Conservation (phyloP, 2,329 filamentous ascomycete genomes). For the Scedosporium boydii region DNA sequence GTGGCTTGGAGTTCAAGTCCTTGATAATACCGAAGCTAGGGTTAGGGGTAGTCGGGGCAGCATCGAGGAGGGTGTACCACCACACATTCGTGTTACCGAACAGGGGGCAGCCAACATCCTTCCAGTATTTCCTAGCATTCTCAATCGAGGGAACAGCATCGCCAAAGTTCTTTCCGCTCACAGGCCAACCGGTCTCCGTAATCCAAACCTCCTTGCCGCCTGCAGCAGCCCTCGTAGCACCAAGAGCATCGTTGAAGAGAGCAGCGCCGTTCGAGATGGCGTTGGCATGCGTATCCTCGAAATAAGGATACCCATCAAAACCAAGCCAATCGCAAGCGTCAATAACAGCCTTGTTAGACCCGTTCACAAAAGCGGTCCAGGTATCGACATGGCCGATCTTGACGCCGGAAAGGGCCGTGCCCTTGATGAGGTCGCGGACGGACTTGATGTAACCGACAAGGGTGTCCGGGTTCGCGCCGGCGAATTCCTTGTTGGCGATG, state of each 20-base stretch:
- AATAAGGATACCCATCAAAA: slow-evolving; percentile 81
- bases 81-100: slow-evolving; percentile 58
- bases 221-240: slow-evolving; percentile 46
- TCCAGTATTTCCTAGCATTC: slow-evolving; percentile 76
- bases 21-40: slow-evolving; percentile 63
- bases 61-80: slow-evolving; percentile 72
- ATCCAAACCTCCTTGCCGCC: slow-evolving; percentile 70
- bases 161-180: slow-evolving; percentile 55
- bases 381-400: slow-evolving; percentile 81
- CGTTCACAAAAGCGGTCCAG: slow-evolving; percentile 72
- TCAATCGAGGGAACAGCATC: slow-evolving; percentile 50
- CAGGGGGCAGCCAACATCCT: slow-evolving; percentile 63
- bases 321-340: slow-evolving; percentile 68
- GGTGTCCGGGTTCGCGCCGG: slow-evolving; percentile 51
- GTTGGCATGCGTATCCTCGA: slow-evolving; percentile 60
- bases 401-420: slow-evolving; percentile 46
- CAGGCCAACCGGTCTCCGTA: slow-evolving; percentile 83
- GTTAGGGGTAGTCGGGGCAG: slow-evolving; percentile 45
- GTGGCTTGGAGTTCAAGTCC: slow-evolving; percentile 40
- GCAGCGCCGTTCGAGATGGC: slow-evolving; percentile 51
- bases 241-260: slow-evolving; percentile 60
- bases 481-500: slow-evolving; percentile 49
- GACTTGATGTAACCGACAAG: slow-evolving; percentile 63
- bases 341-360: slow-evolving; percentile 61
- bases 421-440: slow-evolving; percentile 53